Evolutionary conservation across 495 filamentous ascomycete genomes (phyloP).

Genomic region (Pseudotulostoma volvatum): DNA sequence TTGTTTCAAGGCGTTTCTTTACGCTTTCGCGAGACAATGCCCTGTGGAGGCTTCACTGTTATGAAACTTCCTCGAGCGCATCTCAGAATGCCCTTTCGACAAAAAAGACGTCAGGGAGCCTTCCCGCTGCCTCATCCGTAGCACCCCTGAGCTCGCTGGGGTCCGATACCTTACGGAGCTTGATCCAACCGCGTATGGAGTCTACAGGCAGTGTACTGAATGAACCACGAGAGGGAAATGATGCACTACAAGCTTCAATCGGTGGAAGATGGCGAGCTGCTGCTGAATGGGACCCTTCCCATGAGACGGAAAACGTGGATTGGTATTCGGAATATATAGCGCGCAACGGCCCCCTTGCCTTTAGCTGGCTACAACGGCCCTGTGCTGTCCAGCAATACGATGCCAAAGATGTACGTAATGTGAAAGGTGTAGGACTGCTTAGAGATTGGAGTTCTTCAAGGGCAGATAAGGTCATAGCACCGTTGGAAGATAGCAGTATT

Average conservation of each 20-base stretch:
- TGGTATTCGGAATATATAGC: slow-evolving; percentile 88
- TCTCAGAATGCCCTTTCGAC: slow-evolving; percentile 28
- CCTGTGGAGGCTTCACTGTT: slow-evolving; percentile 61
- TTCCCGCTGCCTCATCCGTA: slow-evolving; percentile 9
- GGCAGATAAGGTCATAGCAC: slow-evolving; percentile 49
- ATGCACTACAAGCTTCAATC: slow-evolving; percentile 11
- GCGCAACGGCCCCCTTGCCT: slow-evolving; percentile 52
- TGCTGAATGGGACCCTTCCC: slow-evolving; percentile 70
- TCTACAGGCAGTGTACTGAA: slow-evolving; percentile 1
- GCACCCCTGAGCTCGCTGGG: slow-evolving; percentile 20
- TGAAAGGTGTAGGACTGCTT: slow-evolving; percentile 47
- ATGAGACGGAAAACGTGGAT: slow-evolving; percentile 41
- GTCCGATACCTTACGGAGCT: slow-evolving; percentile 19
- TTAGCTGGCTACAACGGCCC: slow-evolving; percentile 60
- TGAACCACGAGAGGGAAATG: slow-evolving; percentile 5
- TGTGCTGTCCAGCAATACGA: slow-evolving; percentile 15
- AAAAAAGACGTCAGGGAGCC: slow-evolving; percentile 4
- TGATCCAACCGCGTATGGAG: slow-evolving; percentile 20
- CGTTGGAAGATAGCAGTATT: slow-evolving; percentile 71
- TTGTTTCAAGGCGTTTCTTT: slow-evolving; percentile 49
- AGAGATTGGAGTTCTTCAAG: slow-evolving; percentile 32
- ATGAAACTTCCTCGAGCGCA: slow-evolving; percentile 43
- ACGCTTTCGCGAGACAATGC: slow-evolving; percentile 56
- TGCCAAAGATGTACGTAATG: slow-evolving; percentile 31
- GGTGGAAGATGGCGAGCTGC: slow-evolving; percentile 36